Base-by-base conservation (phyloP, 306 rosid species). In the Morella rubra region DNA sequence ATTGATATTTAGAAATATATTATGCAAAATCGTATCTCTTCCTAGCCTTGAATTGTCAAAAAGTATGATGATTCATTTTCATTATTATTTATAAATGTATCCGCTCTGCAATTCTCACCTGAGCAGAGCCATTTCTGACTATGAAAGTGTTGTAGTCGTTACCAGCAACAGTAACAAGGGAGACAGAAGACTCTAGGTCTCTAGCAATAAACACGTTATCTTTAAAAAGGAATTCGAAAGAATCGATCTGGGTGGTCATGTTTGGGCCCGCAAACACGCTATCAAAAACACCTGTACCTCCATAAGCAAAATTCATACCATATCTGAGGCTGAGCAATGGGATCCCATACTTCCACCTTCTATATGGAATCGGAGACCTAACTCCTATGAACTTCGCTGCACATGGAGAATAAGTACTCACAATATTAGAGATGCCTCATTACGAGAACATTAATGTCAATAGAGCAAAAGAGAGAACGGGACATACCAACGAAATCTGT, bases 271-370 rank as follows among this genome's bases (percentile, higher is more conserved):
- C 13, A 59, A 51, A 52, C 42, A 66, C 82, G 3, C 97, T 95
- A 7, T 90, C 14, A 76, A 95, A 95, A 1, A 90, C 93, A 18
- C 99, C 97, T 0, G 90, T 90, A 4, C 99, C 97, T 44, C 99
- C 99, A 58, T 85, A 76, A 0, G 99, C 99, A 69, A 90, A 92
- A 83, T 92, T 95, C 89, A 95, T 86, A 15, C 99, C 99, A 58
- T 89, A 42, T 75, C 86, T 90, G 78, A 88, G 37, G 73, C 86
- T 90, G 78, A 88, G 37, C 44, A 85, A 87, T 44, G 79, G 6
- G 0, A 61, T 74, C 79, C 80, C 69, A 61, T 69, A 0, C 71
- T 81, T 87, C 72, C 93, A 79, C 82, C 87, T 65, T 73, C 86
- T 82, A 81, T 89, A 89, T n/a, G 97, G 88, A 3, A 91, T 65